Evolutionary conservation across 2,329 filamentous ascomycete species (phyloP).

Genomic region (Teratosphaeria pseudoeucalypti): DNA sequence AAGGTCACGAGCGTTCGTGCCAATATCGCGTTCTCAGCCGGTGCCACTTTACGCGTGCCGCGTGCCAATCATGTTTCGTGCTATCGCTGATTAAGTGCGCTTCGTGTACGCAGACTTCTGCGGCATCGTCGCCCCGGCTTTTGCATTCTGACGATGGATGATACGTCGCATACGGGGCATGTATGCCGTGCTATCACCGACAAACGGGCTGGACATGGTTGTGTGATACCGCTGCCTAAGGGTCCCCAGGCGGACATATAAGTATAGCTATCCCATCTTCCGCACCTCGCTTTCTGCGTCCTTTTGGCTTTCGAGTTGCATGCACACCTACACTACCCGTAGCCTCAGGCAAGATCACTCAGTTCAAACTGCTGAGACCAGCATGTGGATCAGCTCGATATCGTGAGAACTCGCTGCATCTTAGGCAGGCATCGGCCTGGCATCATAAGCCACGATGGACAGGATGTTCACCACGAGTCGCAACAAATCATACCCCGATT

Average conservation of each 20-base stretch:
- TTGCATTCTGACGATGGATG: not conserved
- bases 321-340: not conserved
- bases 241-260: conserved; percentile 2
- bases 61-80: not conserved
- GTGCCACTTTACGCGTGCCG: not conserved
- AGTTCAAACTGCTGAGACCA: not conserved
- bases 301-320: not conserved
- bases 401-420: not conserved
- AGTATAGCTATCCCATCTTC: not conserved
- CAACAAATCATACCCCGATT: conserved; percentile 24
- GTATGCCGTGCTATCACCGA: not conserved
- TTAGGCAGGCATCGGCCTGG: not conserved
- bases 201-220: not conserved
- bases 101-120: not conserved
- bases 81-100: not conserved
- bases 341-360: not conserved
- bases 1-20: not conserved
- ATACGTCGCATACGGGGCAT: not conserved
- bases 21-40: not conserved
- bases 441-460: not conserved
- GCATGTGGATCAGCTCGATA: not conserved
- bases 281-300: not conserved
- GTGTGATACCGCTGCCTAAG: not conserved
- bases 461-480: conserved; percentile 21
- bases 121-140: not conserved